A percentile compares a stretch with the other conserved stretches of the same genome.
Conservation (phyloP, 306 rosid species). For the Canavalia ensiformis region DNA sequence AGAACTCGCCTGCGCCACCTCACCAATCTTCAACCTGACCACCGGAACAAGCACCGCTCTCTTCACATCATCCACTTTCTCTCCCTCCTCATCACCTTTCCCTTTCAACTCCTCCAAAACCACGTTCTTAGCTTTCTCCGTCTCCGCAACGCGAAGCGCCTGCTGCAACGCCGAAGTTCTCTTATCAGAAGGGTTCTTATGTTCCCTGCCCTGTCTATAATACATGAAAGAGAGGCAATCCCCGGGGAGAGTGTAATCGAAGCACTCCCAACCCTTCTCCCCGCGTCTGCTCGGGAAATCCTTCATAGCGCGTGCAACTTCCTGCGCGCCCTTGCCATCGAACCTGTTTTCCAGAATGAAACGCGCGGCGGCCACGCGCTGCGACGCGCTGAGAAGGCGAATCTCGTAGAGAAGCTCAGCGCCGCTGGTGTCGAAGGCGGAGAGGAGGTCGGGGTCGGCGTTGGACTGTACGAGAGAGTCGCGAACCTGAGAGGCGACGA, state of each 20-base stretch:
- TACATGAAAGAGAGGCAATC: slow-evolving; percentile 83
- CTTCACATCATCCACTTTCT: not conserved
- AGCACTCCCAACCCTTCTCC: slow-evolving; percentile 76
- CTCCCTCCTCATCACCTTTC: not conserved
- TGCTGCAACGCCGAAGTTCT: slow-evolving; percentile 62
- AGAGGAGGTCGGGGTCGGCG: slow-evolving; percentile 57
- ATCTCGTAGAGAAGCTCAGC: slow-evolving; percentile 76
- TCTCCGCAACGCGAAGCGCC: slow-evolving; percentile 61
- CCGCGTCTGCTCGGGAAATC: slow-evolving; percentile 75
- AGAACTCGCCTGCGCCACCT: slow-evolving; percentile 76
- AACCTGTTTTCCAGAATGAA: slow-evolving; percentile 54
- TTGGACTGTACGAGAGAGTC: slow-evolving; percentile 68
- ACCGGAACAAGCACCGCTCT: slow-evolving; percentile 64
- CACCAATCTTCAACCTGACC: slow-evolving; percentile 85
- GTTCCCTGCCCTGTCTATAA: slow-evolving; percentile 72
- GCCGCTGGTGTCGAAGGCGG: slow-evolving; percentile 70
- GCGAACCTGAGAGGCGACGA: slow-evolving; percentile 81
- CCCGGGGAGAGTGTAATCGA: slow-evolving; percentile 69
- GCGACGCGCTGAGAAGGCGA: slow-evolving; percentile 66
- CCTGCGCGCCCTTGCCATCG: slow-evolving; percentile 67
- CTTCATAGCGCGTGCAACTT: slow-evolving; percentile 82
- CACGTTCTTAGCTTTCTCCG: slow-evolving; percentile 61
- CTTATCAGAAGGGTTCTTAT: slow-evolving; percentile 50
- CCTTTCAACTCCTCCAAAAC: slow-evolving; percentile 49
- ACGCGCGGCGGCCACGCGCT: slow-evolving; percentile 72